A percentile compares a stretch with the other conserved stretches of the same genome.
Evolutionary conservation across 2,329 filamentous ascomycete species (phyloP).

Genomic region (Botrytis cinerea): DNA sequence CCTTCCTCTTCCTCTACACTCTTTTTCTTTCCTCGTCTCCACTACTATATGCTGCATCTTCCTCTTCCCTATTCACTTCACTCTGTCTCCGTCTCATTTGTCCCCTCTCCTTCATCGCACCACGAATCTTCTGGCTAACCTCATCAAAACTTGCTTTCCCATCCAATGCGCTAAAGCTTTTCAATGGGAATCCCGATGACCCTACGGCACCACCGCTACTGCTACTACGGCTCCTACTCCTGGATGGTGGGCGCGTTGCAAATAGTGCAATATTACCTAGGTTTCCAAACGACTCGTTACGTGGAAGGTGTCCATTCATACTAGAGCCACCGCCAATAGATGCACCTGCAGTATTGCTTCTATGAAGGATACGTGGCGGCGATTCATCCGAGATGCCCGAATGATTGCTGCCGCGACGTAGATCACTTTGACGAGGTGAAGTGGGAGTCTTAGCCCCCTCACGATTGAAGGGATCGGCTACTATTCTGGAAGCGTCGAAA

Average conservation of each 20-base stretch:
- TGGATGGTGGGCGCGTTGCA: conserved; percentile 81
- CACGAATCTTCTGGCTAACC: conserved; percentile 79
- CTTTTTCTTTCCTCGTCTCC: conserved; percentile 36
- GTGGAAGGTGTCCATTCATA: conserved; percentile 54
- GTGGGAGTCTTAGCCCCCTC: conserved; percentile 32
- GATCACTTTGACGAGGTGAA: conserved; percentile 32
- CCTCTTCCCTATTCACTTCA: conserved; percentile 45
- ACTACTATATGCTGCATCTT: conserved; percentile 46
- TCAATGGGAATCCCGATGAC: conserved; percentile 63
- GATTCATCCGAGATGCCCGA: conserved; percentile 44
- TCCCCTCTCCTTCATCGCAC: conserved; percentile 81
- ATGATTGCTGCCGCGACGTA: conserved; percentile 50
- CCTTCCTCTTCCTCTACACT: conserved; percentile 23
- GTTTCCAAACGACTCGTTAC: conserved; percentile 93
- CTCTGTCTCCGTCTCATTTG: conserved; percentile 51
- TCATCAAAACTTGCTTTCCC: conserved; percentile 75
- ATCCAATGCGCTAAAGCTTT: conserved; percentile 68
- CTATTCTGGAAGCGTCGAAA: conserved; percentile 76
- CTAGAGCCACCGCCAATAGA: conserved; percentile 38
- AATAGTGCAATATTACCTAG: conserved; percentile 87
- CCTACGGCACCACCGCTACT: conserved; percentile 65
- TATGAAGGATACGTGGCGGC: conserved; percentile 39
- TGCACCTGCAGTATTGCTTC: conserved; percentile 30
- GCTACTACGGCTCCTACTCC: conserved; percentile 70
- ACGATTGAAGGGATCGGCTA: conserved; percentile 54